A percentile compares a stretch with the other conserved stretches of the same genome.
phyloP scores from a whole-genome alignment of 495 filamentous ascomycete species.

The Penicillium angulare region DNA sequence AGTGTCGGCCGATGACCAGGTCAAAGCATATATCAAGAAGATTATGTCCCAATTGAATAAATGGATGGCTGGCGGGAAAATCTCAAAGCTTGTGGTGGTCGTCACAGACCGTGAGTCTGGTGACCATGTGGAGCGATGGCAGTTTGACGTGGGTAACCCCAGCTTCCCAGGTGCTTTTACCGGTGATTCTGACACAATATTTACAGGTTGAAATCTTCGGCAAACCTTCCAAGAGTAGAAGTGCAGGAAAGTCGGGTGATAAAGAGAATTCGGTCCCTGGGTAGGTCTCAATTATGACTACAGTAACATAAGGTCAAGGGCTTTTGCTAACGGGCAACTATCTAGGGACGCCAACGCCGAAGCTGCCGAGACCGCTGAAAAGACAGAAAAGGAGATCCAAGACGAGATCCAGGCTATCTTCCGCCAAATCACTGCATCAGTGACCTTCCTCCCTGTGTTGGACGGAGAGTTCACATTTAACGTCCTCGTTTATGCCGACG shows the following conservation, averaged over 20 bases:
- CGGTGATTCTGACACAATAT: neutral
- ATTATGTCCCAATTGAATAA: conserved; percentile 95
- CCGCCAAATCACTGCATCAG: conserved; percentile 95
- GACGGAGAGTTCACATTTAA: conserved; percentile 97
- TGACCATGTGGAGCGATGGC: conserved; percentile 94
- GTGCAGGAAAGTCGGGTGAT: conserved; percentile 50
- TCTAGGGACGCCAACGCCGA: conserved; percentile 33
- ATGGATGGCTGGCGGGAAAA: conserved; percentile 96
- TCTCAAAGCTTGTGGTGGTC: conserved; percentile 93
- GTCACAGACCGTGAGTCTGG: conserved; percentile 95
- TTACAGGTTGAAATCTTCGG: conserved; percentile 66
- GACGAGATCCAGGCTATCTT: conserved; percentile 93
- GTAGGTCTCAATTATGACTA: too few relatives aligned
- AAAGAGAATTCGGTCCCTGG: conserved; percentile 61
- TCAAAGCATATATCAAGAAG: conserved; percentile 98
- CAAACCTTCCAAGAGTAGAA: conserved; percentile 52
- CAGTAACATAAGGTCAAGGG: too few relatives aligned
- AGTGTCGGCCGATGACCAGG: conserved; percentile 94
- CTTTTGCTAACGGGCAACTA: too few relatives aligned
- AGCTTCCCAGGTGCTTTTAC: neutral
- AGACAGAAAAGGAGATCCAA: conserved; percentile 92
- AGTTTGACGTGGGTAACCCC: conserved; percentile 74
- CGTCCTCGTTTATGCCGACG: conserved; percentile 95
- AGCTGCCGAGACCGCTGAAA: conserved; percentile 53
- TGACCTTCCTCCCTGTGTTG: conserved; percentile 93